Conservation (phyloP, 495 filamentous ascomycete genomes). For the Rostrohypoxylon terebratum region DNA sequence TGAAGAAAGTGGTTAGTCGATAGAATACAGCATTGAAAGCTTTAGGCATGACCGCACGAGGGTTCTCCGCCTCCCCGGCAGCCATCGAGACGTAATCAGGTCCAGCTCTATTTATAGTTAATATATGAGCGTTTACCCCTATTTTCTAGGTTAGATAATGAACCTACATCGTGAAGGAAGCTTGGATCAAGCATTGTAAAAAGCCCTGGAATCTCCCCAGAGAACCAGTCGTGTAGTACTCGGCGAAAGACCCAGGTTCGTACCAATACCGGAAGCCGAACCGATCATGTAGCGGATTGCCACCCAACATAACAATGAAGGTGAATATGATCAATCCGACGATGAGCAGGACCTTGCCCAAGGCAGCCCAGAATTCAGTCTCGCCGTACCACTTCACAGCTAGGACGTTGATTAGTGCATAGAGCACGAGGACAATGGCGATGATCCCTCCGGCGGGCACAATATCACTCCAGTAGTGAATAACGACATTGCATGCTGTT, state of each 20-base stretch:
- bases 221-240: conserved; percentile 65
- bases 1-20: conserved; percentile 74
- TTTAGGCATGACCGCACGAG: conserved; percentile 67
- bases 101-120: no score
- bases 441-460: conserved; percentile 70
- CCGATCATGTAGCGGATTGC: conserved; percentile 70
- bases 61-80: conserved; percentile 75
- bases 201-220: conserved; percentile 74
- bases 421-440: conserved; percentile 67
- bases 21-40: conserved; percentile 78
- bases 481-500: conserved; percentile 69
- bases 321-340: conserved; percentile 71
- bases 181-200: conserved; percentile 72
- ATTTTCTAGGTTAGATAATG: no score
- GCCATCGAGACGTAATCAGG: conserved; percentile 81
- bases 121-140: no score
- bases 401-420: conserved; percentile 66
- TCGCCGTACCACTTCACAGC: conserved; percentile 73
- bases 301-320: conserved; percentile 75
- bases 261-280: conserved; percentile 80
- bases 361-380: conserved; percentile 72
- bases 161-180: conserved; percentile 78
- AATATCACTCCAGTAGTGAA: conserved; percentile 71
- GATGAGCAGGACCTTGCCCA: conserved; percentile 73
- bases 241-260: conserved; percentile 73